A percentile compares a stretch with the other conserved stretches of the same genome.
phyloP scores from a whole-genome alignment of 306 rosid genomes.

The Sesbania bispinosa region DNA sequence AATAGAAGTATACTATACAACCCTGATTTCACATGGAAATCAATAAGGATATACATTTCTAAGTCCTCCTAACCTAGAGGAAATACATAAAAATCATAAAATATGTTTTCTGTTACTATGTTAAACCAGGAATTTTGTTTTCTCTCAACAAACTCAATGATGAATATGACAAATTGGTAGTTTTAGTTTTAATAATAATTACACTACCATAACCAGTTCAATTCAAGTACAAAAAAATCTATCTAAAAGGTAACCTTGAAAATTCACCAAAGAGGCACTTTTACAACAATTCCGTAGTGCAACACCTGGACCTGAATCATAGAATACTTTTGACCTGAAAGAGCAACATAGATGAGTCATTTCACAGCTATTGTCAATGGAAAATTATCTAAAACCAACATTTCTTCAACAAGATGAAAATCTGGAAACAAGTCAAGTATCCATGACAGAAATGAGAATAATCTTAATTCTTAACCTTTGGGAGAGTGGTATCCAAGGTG shows the following conservation, averaged over 20 bases:
- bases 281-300: slow-evolving; percentile 10
- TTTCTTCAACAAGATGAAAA: not conserved
- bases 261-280: slow-evolving; percentile 26
- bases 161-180: slow-evolving; percentile 14
- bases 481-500: slow-evolving; percentile 27
- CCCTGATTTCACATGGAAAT: not conserved
- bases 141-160: slow-evolving; percentile 28
- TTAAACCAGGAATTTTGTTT: not conserved
- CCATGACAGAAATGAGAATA: slow-evolving; percentile 3
- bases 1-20: no score
- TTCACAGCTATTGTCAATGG: not conserved
- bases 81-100: not conserved
- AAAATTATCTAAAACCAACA: slow-evolving; percentile 5
- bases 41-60: not conserved
- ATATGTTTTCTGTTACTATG: not conserved
- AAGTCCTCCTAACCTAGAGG: not conserved
- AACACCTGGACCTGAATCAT: slow-evolving; percentile 14
- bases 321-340: slow-evolving; percentile 39
- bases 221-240: not conserved
- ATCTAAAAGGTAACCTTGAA: slow-evolving; percentile 51
- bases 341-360: not conserved
- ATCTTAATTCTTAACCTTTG: slow-evolving; percentile 36
- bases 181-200: not conserved
- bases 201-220: not conserved
- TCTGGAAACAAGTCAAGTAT: not conserved